phyloP scores from a whole-genome alignment of 1,284 basidiomycete species.

The Cryptococcus hybrid region DNA sequence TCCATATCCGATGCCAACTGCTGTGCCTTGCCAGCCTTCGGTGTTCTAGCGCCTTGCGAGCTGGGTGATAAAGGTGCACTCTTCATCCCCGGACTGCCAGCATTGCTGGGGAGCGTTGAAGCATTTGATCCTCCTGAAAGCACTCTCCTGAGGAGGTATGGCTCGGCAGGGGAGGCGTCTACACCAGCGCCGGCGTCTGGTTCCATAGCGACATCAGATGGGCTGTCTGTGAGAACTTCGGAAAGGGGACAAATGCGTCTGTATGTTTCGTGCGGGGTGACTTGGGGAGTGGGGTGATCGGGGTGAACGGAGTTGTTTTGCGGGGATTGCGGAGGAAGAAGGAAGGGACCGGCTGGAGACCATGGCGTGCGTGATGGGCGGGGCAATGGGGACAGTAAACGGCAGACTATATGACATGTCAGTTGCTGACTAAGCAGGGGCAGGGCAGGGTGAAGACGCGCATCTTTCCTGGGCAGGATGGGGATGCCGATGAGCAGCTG shows the following conservation, averaged over 20 bases:
- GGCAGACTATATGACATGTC: too few species aligned
- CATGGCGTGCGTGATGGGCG: background rate
- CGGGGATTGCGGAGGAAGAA: background rate
- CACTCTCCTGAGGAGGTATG: constrained; percentile 22
- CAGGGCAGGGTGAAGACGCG: too few species aligned
- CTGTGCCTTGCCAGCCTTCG: constrained; percentile 15
- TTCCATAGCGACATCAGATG: background rate
- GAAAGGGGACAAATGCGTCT: constrained; percentile 10
- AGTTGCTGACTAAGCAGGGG: too few species aligned
- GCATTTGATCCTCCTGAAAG: constrained; percentile 21
- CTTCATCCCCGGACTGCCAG: constrained; percentile 7
- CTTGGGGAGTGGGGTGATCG: constrained; percentile 8
- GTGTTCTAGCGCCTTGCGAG: constrained; percentile 27
- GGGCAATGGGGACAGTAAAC: too few species aligned
- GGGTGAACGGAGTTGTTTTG: background rate
- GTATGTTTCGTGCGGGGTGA: constrained; percentile 4
- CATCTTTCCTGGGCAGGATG: too few species aligned
- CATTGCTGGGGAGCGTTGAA: too few species aligned
- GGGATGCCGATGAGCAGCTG: too few species aligned
- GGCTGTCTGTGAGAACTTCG: constrained; percentile 9
- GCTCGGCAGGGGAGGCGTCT: background rate
- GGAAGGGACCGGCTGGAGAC: constrained; percentile 10
- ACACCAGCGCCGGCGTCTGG: background rate
- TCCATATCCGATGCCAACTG: constrained; percentile 21
- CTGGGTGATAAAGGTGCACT: constrained; percentile 21